A percentile compares a stretch with the other conserved stretches of the same genome.
These are phyloP conservation scores for Tylopilus rubrobrunneus DNA, from an alignment of 768 basidiomycete species.

Conservation along the genomic window DNA sequence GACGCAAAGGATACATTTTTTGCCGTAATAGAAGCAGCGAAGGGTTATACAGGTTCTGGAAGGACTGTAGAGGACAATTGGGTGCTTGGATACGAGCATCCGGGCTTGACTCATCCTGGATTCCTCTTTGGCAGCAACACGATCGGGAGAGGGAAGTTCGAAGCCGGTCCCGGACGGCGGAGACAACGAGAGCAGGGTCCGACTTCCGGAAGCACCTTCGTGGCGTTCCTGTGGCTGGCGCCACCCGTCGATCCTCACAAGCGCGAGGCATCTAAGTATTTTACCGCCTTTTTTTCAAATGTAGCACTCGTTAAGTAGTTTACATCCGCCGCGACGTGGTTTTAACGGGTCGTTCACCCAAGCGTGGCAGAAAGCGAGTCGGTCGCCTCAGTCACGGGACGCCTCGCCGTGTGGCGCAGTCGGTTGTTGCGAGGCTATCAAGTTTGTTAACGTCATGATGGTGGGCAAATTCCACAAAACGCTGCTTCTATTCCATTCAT, in stretches of 20 bases:
- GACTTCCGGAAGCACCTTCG: constrained; percentile 7
- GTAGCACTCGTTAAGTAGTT: not conserved
- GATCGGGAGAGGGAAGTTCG: not conserved
- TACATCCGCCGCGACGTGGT: not conserved
- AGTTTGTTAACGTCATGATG: not conserved
- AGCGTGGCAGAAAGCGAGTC: too few relatives aligned
- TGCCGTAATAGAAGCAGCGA: constrained; percentile 55
- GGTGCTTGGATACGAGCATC: not conserved
- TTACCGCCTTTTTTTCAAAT: not conserved
- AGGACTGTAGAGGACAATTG: constrained; percentile 35
- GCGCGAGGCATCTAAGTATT: not conserved
- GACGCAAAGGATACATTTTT: not conserved
- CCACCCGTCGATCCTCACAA: constrained; percentile 6
- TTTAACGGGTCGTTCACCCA: not conserved
- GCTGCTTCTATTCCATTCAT: constrained; percentile 15
- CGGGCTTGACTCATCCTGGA: not conserved
- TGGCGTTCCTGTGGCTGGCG: constrained; percentile 11
- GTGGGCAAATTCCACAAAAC: constrained; percentile 3
- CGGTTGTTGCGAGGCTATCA: constrained; percentile 6
- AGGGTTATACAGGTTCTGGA: constrained; percentile 66
- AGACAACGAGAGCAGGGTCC: not conserved
- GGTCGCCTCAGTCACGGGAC: too few relatives aligned
- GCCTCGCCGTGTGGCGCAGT: constrained; percentile 20
- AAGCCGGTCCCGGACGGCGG: constrained; percentile 2
- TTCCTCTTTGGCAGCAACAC: not conserved